A percentile compares a stretch with the other conserved stretches of the same genome.
Conservation (phyloP, 106 monocot species). For the Amphibolis antarctica region DNA sequence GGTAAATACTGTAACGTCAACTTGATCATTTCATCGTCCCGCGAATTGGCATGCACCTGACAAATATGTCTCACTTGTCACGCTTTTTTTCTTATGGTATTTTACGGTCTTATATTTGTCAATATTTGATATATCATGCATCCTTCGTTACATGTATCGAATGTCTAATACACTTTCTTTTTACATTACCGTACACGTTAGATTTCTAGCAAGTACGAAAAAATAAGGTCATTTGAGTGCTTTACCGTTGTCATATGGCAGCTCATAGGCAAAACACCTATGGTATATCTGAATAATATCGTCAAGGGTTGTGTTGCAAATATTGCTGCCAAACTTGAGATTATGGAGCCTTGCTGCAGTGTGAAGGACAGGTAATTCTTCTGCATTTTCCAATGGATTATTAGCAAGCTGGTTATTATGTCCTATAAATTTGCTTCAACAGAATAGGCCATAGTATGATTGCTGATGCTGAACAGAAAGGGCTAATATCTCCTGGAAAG, state of each 20-base stretch:
- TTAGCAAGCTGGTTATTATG: background rate
- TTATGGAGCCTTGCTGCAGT: conserved; percentile 98
- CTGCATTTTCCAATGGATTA: background rate
- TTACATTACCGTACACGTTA: no score
- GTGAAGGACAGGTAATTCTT: conserved; percentile 79
- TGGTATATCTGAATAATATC: conserved; percentile 91
- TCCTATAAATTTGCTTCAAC: conserved; percentile 5
- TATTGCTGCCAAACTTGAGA: conserved; percentile 94
- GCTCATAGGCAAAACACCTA: conserved; percentile 96
- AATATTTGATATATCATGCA: no score
- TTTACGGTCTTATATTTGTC: no score
- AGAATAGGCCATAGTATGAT: conserved; percentile 99
- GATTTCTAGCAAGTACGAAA: background rate
- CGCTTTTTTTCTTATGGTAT: no score
- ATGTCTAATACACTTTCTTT: no score
- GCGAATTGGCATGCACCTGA: no score
- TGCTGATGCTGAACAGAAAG: conserved; percentile 76
- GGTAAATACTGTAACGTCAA: no score
- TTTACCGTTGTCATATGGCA: conserved; percentile 14
- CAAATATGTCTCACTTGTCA: no score
- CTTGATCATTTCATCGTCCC: no score
- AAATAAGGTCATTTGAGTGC: background rate
- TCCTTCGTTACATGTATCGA: no score
- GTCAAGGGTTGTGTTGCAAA: conserved; percentile 76
- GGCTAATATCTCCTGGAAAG: conserved; percentile 86